Base-by-base conservation (phyloP, 164 flowering plant genomes). In the Nelumbo lutea region DNA sequence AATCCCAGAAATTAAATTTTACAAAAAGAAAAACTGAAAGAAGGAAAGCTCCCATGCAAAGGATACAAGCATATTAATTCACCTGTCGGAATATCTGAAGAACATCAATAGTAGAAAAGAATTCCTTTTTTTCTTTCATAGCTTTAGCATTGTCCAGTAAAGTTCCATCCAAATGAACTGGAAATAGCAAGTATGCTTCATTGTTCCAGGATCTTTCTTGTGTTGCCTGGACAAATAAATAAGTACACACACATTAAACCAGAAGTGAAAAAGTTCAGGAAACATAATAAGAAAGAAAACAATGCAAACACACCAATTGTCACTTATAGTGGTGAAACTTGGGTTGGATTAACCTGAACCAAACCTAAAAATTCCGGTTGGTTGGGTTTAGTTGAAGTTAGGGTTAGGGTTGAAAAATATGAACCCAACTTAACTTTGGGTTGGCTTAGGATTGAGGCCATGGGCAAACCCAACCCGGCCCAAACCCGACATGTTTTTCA, bases 51-150 rank as follows among this genome's bases (percentile, higher is more conserved):
- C 41, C 6, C 57, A 64, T 53, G 39, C 13, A 56, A 59, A 39
- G 56, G 64, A 59, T 59, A 65, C 42, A 4, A 5, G 4, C 39
- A 58, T 66, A 68, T 65, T 42, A 55, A 58, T 62, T 75, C 69
- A 95, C 98, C 97, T 95, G 98, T 9, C 84, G 88, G 72, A 95
- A 91, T 76, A 95, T 90, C 73, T 89, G 90, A 77, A 95, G 96
- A 83, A 91, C 96, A 76, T 84, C 86, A 47, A 80, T 73, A 43
- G 96, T 90, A 11, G 97, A 86, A 78, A 81, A 90, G 80, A 79
- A 87, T 72, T 95, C 98, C 72, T 92, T 89, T 73, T 86, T 91
- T 39, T 76, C 81, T 76, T 85, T 88, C 98, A 87, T 90, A 48
- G 83, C 71, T 47, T 78, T 85, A 68, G 92, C 73, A 79, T 85